Evolutionary conservation across 352 stramenopile genomes (phyloP).

Genomic region (Phytopythium aichiense): DNA sequence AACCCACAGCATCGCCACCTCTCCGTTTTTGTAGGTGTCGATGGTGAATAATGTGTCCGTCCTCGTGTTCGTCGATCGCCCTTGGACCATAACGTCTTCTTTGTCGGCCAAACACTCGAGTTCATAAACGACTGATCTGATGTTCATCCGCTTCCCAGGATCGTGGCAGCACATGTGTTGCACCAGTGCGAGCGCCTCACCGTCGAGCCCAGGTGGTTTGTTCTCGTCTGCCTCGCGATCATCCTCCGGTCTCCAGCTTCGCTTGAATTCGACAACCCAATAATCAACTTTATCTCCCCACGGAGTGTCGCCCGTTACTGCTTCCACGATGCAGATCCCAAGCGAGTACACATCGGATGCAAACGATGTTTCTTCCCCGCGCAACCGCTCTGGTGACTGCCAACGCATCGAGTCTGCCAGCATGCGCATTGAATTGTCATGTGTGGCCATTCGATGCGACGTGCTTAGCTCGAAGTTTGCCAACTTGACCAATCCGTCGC

Average conservation of each 20-base stretch:
- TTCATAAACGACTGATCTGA: conserved; percentile 12
- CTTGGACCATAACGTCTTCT: not conserved
- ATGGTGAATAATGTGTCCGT: not conserved
- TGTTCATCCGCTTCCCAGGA: conserved; percentile 13
- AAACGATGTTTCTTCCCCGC: conserved; percentile 6
- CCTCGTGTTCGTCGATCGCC: not conserved
- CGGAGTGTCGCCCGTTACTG: conserved; percentile 18
- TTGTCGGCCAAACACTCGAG: not conserved
- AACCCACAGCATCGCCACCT: not conserved
- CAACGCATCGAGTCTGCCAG: conserved; percentile 12
- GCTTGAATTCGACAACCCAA: conserved; percentile 12
- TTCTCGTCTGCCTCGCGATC: not conserved
- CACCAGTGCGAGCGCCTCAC: conserved; percentile 12
- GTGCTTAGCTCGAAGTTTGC: conserved; percentile 21
- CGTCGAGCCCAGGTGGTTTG: not conserved
- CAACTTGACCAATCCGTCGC: conserved; percentile 16
- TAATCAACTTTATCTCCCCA: conserved; percentile 16
- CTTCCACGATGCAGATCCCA: conserved; percentile 37
- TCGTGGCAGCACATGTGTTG: conserved; percentile 25
- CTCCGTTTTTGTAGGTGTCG: not conserved
- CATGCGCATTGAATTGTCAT: too few species aligned
- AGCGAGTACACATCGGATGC: conserved; percentile 35
- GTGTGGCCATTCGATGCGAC: conserved; percentile 7
- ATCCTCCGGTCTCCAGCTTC: not conserved
- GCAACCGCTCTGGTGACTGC: conserved; percentile 23